Percentiles rank a stretch among this genome's conserved stretches.
Conservation (phyloP, 2,329 filamentous ascomycete genomes). For the Escovopsis sp. region DNA sequence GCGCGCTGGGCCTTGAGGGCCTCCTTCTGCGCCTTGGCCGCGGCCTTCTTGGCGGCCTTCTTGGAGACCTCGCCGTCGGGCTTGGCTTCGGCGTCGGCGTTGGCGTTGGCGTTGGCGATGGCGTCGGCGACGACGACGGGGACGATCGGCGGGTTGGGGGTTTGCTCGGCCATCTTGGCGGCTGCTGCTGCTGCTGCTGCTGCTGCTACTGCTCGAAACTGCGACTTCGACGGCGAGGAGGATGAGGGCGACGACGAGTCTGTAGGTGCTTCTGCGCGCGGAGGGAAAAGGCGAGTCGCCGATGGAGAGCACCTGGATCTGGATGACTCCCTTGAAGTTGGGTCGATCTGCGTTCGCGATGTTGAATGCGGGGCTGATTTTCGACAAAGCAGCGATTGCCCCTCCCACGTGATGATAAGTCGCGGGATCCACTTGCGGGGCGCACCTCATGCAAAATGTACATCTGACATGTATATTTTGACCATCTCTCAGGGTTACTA, state of each 20-base stretch:
- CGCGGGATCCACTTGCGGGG: too few species aligned
- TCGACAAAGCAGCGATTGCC: not conserved
- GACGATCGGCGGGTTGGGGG: not conserved
- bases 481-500: not conserved
- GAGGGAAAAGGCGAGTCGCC: too few species aligned
- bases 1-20: constrained; percentile 59
- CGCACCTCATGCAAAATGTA: not conserved
- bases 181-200: not conserved
- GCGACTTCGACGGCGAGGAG: too few species aligned
- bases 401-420: not conserved
- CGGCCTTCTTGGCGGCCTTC: constrained; percentile 73
- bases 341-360: too few species aligned
- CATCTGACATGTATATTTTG: not conserved
- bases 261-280: too few species aligned
- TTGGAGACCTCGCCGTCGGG: constrained; percentile 20
- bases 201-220: too few species aligned
- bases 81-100: not conserved
- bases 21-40: constrained; percentile 78
- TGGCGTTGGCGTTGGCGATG: not conserved
- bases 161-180: not conserved
- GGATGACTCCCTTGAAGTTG: too few species aligned
- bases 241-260: too few species aligned
- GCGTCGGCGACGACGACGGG: not conserved
- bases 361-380: not conserved
- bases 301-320: too few species aligned